Conservation (phyloP, 2,329 filamentous ascomycete species). For the Chaetomium globosum region DNA sequence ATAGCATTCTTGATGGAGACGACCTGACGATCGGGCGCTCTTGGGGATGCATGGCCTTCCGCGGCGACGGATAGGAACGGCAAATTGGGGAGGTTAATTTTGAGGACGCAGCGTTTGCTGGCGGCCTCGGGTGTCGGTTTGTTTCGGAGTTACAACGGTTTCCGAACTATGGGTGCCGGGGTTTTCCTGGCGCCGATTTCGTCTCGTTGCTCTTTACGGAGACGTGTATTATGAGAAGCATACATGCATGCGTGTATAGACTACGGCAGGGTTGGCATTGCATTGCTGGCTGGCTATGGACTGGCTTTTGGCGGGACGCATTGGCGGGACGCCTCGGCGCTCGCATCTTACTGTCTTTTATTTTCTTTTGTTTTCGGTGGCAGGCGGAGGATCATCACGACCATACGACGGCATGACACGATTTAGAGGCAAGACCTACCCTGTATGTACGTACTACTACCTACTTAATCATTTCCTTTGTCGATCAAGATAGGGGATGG, state of each 20-base stretch:
- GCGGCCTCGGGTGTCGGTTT: slow-evolving; percentile 13
- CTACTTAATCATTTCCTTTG: slow-evolving; percentile 30
- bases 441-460: slow-evolving; percentile 29
- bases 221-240: slow-evolving; percentile 26
- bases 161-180: neutral
- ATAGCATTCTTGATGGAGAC: slow-evolving; percentile 17
- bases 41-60: slow-evolving; percentile 8
- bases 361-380: slow-evolving; percentile 12
- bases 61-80: slow-evolving; percentile 13
- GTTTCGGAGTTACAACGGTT: slow-evolving; percentile 16
- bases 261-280: slow-evolving; percentile 31
- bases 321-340: slow-evolving; percentile 5
- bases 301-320: slow-evolving; percentile 11
- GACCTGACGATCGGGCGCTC: slow-evolving; percentile 5
- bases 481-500: slow-evolving; percentile 15
- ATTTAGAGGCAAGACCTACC: slow-evolving; percentile 28
- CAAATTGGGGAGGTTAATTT: slow-evolving; percentile 7
- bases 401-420: slow-evolving; percentile 31
- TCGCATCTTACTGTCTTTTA: slow-evolving; percentile 10
- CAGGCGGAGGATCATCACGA: slow-evolving; percentile 26
- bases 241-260: slow-evolving; percentile 30
- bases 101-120: slow-evolving; percentile 6
- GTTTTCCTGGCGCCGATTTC: neutral
- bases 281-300: slow-evolving; percentile 27
- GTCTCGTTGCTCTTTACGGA: slow-evolving; percentile 6